Percentiles rank a stretch among this genome's conserved stretches.
These are phyloP conservation scores for Rhododendron griersonianum DNA, from an alignment of 148 eudicot species.

Conservation along the genomic window DNA sequence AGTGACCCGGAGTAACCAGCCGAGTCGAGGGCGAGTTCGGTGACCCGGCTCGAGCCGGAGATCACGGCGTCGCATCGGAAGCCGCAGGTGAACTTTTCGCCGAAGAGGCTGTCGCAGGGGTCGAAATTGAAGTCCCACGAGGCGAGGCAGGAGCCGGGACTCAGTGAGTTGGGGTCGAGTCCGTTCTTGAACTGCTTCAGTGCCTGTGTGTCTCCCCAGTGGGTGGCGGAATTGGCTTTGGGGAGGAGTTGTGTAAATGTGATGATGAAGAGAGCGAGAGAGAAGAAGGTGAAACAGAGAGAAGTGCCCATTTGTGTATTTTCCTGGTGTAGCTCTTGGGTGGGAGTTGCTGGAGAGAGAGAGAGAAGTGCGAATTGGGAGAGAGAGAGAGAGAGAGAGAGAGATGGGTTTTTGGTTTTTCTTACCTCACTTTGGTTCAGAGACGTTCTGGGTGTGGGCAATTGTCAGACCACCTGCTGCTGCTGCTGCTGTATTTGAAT, in stretches of 20 bases:
- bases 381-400: not conserved
- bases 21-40: constrained; percentile 51
- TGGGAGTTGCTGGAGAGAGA: not conserved
- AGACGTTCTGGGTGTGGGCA: constrained; percentile 17
- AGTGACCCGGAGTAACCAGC: constrained; percentile 48
- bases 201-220: constrained; percentile 47
- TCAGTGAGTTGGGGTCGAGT: constrained; percentile 34
- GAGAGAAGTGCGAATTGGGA: not conserved
- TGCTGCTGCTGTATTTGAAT: constrained; percentile 1
- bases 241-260: constrained; percentile 6
- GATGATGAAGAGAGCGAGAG: constrained; percentile 4
- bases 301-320: not conserved
- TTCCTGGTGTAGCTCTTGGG: not conserved
- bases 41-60: constrained; percentile 25
- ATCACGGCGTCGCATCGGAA: constrained; percentile 46
- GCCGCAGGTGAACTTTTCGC: constrained; percentile 68
- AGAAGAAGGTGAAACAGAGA: not conserved
- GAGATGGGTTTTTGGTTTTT: not conserved
- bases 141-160: constrained; percentile 57
- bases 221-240: constrained; percentile 33
- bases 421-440: not conserved
- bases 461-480: constrained; percentile 21
- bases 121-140: constrained; percentile 83
- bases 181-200: constrained; percentile 43
- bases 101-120: constrained; percentile 66